A percentile compares a stretch with the other conserved stretches of the same genome.
phyloP scores from a whole-genome alignment of 2,329 filamentous ascomycete genomes.

The Incumbomyces lentus region DNA sequence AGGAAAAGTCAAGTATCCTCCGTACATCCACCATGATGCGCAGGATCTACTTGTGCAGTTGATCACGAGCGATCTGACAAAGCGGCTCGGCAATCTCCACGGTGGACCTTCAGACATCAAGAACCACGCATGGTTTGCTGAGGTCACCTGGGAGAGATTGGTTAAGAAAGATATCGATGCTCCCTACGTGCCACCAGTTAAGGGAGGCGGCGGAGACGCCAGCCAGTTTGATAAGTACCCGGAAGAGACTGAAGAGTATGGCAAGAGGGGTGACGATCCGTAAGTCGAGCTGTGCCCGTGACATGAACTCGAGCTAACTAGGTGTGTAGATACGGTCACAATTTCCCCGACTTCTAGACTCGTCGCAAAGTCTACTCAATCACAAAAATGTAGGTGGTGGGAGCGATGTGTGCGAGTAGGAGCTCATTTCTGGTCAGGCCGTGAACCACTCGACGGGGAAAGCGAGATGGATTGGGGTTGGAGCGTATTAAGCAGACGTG shows the following conservation, averaged over 20 bases:
- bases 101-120: conserved; percentile 87
- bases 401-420: too few species aligned
- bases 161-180: conserved; percentile 96
- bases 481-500: too few species aligned
- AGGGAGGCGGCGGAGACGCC: conserved; percentile 85
- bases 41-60: conserved; percentile 85
- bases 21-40: conserved; percentile 88
- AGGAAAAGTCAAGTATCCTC: conserved; percentile 90
- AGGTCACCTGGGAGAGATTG: conserved; percentile 94
- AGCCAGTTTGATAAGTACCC: conserved; percentile 98
- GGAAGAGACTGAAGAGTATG: conserved; percentile 91
- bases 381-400: not conserved
- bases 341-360: conserved; percentile 64
- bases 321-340: conserved; percentile 52
- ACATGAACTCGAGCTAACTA: conserved; percentile 7
- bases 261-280: conserved; percentile 68
- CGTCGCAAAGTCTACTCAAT: not conserved
- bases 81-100: conserved; percentile 87
- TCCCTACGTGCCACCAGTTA: conserved; percentile 90
- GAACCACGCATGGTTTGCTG: conserved; percentile 89
- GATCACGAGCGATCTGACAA: conserved; percentile 90
- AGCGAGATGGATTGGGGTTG: too few species aligned
- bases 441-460: too few species aligned
- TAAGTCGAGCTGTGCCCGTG: conserved; percentile 44
- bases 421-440: too few species aligned